Base-by-base conservation (phyloP, 1,139 yeast genomes). In the Sugiyamaella grinbergsii region DNA sequence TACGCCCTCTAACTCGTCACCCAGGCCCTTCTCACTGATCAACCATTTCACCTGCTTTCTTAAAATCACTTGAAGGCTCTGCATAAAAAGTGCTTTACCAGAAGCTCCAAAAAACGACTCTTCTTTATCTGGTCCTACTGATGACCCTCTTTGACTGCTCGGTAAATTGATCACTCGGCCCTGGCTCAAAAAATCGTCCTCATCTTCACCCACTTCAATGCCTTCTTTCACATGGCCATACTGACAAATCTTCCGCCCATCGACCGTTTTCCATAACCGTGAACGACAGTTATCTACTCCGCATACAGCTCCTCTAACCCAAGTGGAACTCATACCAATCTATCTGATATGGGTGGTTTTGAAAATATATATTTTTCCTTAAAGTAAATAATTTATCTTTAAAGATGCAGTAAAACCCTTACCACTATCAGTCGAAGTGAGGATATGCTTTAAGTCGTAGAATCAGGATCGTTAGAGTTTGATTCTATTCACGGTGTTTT, bases 201-300 rank as follows among this genome's bases (percentile, higher is more conserved):
- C 60, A 43, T 57, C 54, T 61, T 85, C 91, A 57, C 85, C 84
- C 59, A 80, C 75, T 65, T 89, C 95, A 31, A 86, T 68, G 56
- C 93, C 91, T 57, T 85, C 93, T 68, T 80, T 79, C 11, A 90
- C 89, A 70, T 93, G 98, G 1, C 98, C 97, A 63, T 79, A 85
- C 63, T 87, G 91, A 65, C 98, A 93, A 19, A 89, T 83, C 52
- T 82, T 77, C 50, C 80, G 80, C 22, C 98, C 98, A 62, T 86
- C 89, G 7, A 80, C 72, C 31, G 78, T 69, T 47, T 85, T 76
- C 80, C 88, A 93, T 47, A 83, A 76, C 44, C 82, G 71, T 1
- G 96, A 86, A 4, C 85, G 80, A 70, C 98, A 93, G 72, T 93
- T 91, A 57, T 85, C 91, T 2, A 83, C 82, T 1, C 97, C 97